Evolutionary conservation across 371 early-diverging fungal species (phyloP), one percentile per base, ranked within the genome.

Genomic region (Dichotomocladium elegans): DNA sequence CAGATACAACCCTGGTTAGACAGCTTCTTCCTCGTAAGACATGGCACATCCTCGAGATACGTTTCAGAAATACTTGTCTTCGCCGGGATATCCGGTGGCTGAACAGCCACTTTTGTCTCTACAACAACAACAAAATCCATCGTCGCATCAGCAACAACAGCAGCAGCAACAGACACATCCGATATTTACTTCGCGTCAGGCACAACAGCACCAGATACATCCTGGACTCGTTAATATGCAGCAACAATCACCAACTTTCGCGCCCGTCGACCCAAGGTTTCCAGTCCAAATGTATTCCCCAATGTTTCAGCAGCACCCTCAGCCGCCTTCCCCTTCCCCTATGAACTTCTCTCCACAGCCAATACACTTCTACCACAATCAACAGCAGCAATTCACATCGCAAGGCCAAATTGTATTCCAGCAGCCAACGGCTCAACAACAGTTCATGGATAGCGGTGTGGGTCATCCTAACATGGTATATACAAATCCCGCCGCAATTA

Each of bases 11-110:
- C n/a, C n/a, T n/a, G n/a, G n/a, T n/a, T n/a, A n/a, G n/a, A n/a
- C n/a, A n/a, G n/a, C n/a, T 37, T 9, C 12, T 37, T 21, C 37
- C 37, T 37, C 37, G 17, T 28, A 21, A 10, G 43, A 25, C 22
- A 61, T 61, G 61, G 45, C 61, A 28, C 55, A 61, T 47, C 61
- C 50, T 25, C 61, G 48, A 45, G 61, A 61, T 47, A 61, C 56
- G 56, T 61, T 55, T 40, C 55, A 55, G 29, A 53, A 55, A 24
- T 61, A 55, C 31, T 51, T 61, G 56, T 22, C 61, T 10, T 55
- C 60, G 15, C 45, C 54, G 21, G 60, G 55, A 29, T 60, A 55
- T 35, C 60, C 49, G 34, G 55, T 60, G 60, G 21, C 53, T 5
- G 59, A 37, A 26, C 15, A 30, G n/a, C 37, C 47, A 7, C 53